Evolutionary conservation across 2,329 filamentous ascomycete genomes (phyloP), one percentile per base, ranked within the genome.

Genomic region (Botrytis byssoidea): DNA sequence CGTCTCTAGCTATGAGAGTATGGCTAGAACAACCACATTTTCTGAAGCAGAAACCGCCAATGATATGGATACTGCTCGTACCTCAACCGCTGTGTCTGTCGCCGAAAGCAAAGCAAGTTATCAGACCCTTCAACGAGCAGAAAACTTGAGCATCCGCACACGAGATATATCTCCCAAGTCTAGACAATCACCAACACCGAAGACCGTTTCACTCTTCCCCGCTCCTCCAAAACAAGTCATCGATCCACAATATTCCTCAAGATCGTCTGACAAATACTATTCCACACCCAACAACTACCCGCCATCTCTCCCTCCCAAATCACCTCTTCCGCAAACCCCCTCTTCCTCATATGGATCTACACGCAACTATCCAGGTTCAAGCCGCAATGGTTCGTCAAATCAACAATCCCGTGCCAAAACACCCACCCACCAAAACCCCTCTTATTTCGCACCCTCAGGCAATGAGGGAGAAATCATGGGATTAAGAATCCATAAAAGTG

Each of bases 71-170:
- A 40, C 32, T 6, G 40, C 32, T 51, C 51, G 32, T 10, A 60
- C 70, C 6, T 60, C 71, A 25, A 61, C 42, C 16, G 51, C 40
- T 18, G 66, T 25, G 22, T 73, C 63, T 69, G n/a, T 73, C 4
- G 42, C 37, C 14, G 64, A 73, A 12, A 69, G 71, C 32, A 65
- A 73, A 46, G n/a, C 71, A 60, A 72, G 59, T 40, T 72, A 66
- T 29, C n/a, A 40, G 7, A 73, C 51, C 22, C 60, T 69, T 51
- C 64, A 73, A 10, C 63, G 60, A 10, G 16, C 51, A 7, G 64
- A 69, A 29, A 51, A 57, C 16, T 42, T 73, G 25, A 51, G 40
- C n/a, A 73, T 73, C 9, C 71, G 71, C 22, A 48, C 71, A 25
- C 40, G 64, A 37, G 71, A 35, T 37, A 46, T 64, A 32, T 42